These are phyloP conservation scores for Thelonectria olida DNA, from an alignment of 2,329 filamentous ascomycete species.

Conservation along the genomic window DNA sequence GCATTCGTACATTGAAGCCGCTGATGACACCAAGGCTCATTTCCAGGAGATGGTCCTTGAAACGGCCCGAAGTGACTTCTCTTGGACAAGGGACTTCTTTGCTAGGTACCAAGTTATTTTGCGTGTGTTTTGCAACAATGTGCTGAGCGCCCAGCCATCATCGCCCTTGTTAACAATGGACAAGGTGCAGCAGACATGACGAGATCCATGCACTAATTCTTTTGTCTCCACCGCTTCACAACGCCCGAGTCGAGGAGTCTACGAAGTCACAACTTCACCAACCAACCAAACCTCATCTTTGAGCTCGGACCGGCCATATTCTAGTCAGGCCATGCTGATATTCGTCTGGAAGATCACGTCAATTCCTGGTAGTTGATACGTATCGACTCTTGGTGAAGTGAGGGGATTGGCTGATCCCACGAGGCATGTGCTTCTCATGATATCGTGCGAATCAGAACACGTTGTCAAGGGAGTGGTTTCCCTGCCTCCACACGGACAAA, in stretches of 20 bases:
- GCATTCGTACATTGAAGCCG: neutral
- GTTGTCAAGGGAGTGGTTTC: neutral
- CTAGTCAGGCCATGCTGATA: constrained; percentile 27
- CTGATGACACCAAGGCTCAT: neutral
- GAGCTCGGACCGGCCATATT: neutral
- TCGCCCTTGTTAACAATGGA: constrained; percentile 19
- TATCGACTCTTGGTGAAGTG: constrained; percentile 25
- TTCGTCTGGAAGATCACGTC: constrained; percentile 11
- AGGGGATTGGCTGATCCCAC: neutral
- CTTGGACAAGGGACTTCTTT: neutral
- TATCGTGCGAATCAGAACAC: neutral
- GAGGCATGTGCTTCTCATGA: neutral
- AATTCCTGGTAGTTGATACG: constrained; percentile 6
- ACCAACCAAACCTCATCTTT: constrained; percentile 14
- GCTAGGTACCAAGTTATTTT: neutral
- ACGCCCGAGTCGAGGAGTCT: constrained; percentile 19
- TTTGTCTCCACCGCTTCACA: constrained; percentile 29
- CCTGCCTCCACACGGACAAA: constrained; percentile 20
- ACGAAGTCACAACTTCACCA: neutral
- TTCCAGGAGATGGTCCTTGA: neutral
- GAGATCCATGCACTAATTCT: constrained; percentile 33
- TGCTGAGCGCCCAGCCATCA: constrained; percentile 15
- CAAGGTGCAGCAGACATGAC: constrained; percentile 35
- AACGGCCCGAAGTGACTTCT: neutral
- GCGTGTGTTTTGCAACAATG: constrained; percentile 14